phyloP scores from a whole-genome alignment of 1,284 basidiomycete species.

The Ceratobasidium sp. region DNA sequence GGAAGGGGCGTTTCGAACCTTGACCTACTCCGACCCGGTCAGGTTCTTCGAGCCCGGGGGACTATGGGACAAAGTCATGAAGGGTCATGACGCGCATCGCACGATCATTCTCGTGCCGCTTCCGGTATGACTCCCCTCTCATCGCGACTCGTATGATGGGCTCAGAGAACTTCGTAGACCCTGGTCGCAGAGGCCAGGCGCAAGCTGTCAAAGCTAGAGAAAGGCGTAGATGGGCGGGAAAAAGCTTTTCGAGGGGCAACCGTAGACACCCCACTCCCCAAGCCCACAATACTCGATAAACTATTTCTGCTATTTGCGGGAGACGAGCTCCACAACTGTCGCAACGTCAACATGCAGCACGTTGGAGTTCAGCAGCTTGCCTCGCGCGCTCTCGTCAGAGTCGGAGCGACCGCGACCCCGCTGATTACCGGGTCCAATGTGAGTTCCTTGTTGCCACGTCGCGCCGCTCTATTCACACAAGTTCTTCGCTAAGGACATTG shows the following conservation, averaged over 20 bases:
- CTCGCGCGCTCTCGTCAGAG: background rate
- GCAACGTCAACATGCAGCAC: background rate
- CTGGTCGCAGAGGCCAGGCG: background rate
- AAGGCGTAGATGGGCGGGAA: background rate
- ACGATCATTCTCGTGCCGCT: background rate
- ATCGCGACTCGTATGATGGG: background rate
- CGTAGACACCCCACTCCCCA: background rate
- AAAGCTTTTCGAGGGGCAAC: background rate
- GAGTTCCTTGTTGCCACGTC: background rate
- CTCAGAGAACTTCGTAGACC: background rate
- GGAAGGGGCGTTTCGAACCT: background rate
- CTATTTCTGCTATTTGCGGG: background rate
- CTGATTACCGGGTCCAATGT: constrained; percentile 16
- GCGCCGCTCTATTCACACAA: background rate
- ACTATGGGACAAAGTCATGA: constrained; percentile 4
- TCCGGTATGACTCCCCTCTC: background rate
- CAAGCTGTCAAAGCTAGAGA: background rate
- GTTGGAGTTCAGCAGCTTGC: background rate
- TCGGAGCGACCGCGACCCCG: constrained; percentile 18
- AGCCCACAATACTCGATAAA: background rate
- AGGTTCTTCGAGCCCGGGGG: constrained; percentile 6
- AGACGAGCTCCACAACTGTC: constrained; percentile 12
- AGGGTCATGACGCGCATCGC: background rate
- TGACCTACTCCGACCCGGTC: background rate
- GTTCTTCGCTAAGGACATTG: background rate